Evolutionary conservation across 2,329 filamentous ascomycete species (phyloP).

Genomic region (Xylariaceae sp.): DNA sequence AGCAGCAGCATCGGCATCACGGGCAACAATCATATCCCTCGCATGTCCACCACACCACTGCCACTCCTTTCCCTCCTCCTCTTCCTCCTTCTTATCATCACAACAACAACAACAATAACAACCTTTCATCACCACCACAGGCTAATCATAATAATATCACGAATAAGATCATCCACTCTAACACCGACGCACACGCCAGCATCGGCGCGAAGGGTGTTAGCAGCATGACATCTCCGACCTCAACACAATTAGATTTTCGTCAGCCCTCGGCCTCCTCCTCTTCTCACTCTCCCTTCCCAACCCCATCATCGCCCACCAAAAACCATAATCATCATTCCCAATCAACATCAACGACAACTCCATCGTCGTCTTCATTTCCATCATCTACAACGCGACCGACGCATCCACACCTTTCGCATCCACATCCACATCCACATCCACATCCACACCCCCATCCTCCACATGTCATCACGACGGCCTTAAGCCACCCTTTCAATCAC

Average conservation of each 20-base stretch:
- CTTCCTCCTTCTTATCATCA: too few relatives aligned
- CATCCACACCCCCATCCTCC: constrained; percentile 14
- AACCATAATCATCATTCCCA: constrained; percentile 20
- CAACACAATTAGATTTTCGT: constrained; percentile 31
- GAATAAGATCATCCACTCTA: constrained; percentile 16
- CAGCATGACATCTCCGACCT: constrained; percentile 30
- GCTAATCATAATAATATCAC: too few relatives aligned
- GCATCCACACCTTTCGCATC: constrained; percentile 5
- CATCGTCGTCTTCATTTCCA: constrained; percentile 17
- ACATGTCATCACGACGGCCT: constrained; percentile 5
- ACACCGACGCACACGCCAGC: constrained; percentile 1
- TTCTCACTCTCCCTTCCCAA: constrained; percentile 21
- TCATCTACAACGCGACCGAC: background rate
- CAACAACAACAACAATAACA: too few relatives aligned
- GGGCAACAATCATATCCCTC: too few relatives aligned
- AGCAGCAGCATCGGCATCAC: too few relatives aligned
- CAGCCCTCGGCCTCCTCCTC: constrained; percentile 29
- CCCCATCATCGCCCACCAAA: constrained; percentile 26
- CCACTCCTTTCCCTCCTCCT: too few relatives aligned
- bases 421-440: constrained; percentile 16
- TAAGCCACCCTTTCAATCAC: constrained; percentile 11
- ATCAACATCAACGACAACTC: constrained; percentile 21
- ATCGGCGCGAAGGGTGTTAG: constrained; percentile 14
- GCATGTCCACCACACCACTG: too few relatives aligned
- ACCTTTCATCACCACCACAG: too few relatives aligned